Base-by-base conservation (phyloP, 148 eudicot species). In the Pouteria glomerata region DNA sequence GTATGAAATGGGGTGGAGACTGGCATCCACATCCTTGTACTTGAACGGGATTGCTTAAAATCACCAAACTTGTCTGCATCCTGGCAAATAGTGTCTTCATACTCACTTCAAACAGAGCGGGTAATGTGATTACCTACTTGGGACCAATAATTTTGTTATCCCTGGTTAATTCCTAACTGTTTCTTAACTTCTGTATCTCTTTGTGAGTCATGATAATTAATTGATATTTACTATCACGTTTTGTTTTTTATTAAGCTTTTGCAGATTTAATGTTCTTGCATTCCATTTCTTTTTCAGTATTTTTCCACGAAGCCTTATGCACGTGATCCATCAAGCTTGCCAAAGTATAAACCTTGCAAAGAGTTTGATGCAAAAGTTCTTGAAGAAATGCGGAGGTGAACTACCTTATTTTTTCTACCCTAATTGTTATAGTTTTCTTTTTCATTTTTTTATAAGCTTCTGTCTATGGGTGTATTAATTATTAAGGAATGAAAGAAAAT, bases 311-410 rank as follows among this genome's bases (percentile, higher is more conserved):
- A 77, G 79, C 98, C 98, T 21, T 87, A 85, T 63, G 90, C 97
- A 51, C 89, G 98, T 60, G 97, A 94, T 37, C 87, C 93, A 5
- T 85, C 96, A 75, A 85, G 85, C 82, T 71, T 94, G 82, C 97
- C 98, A 3, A 91, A 85, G 74, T 89, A 88, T 79, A 91, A 90
- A 29, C 97, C 96, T 2, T 87, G 77, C 66, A 91, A 94, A 71
- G 98, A 94, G 81, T 85, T 91, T 30, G 96, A 89, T 79, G 93
- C 97, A 42, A 94, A 89, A 66, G 59, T 75, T 66, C 84, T 91
- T 18, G 96, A 89, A 30, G 93, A 88, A 41, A 77, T 77, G 16
- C 79, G 68, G 70, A 89, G 98, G 98, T 90, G 78, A 72, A 33
- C 33, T 34, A n/a, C 39, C 21, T 67, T 60, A 52, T 69, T 59